Base-by-base conservation (phyloP, 1,284 basidiomycete species). In the Ceratorhiza oryzae-sativae region DNA sequence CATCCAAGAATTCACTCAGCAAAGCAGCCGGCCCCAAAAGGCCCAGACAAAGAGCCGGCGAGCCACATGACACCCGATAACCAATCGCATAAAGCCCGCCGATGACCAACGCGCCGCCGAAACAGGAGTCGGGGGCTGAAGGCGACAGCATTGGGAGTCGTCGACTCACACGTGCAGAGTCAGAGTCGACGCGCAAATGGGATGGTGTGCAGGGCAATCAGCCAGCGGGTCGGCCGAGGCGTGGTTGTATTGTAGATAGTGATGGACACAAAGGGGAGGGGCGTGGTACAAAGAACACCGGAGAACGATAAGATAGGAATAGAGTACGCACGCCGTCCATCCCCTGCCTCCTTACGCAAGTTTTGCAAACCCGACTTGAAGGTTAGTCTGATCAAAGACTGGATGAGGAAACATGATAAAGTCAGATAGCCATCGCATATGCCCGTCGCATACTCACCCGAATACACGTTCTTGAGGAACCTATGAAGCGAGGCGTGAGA, bases 381-480 rank as follows among this genome's bases (percentile, higher is more conserved):
- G 49, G 13, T 67, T 67, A 20, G 63, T 67, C 32, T 67, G 63
- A 67, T 67, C 63, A 48, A 67, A 67, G 23, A 67, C 63, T 67
- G 25, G 51, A 55, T 41, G 10, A 23, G n/a, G 3, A 49, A 49
- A 23, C n/a, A 23, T 9, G 10, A 55, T 39, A 15, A 34, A 48
- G 39, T 41, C 48, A 51, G 34, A 34, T 25, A 39, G 25, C 36
- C 8, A 13, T 13, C 6, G 36, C 27, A 9, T 46, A 53, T 18
- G 18, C n/a, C 18, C 3, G 48, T 13, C 3, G 55, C 23, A 25
- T 53, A 53, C 63, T 8, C 39, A 67, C 63, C 63, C 18, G 63
- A 51, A 23, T 67, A 67, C 63, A 67, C 63, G 63, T 67, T 67
- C 63, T 67, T 67, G 63, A 67, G 63, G 63, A 67, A 67, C 49